Evolutionary conservation across 495 filamentous ascomycete genomes (phyloP).

Genomic region (Penicillium malachiteum): DNA sequence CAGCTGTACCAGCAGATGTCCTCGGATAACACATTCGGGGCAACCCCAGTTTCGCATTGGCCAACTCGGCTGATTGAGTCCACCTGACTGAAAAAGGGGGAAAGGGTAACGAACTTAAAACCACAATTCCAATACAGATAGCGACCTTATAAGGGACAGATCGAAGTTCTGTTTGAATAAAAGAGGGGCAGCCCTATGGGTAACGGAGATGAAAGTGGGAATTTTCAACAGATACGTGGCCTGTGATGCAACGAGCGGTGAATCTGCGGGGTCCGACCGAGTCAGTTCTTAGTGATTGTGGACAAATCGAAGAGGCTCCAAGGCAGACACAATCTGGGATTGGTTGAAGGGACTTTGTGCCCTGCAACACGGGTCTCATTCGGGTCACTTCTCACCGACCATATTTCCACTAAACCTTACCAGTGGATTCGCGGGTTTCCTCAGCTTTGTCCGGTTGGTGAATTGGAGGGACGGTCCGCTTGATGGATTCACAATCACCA

Average conservation of each 20-base stretch:
- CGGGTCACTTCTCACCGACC: conserved; percentile 19
- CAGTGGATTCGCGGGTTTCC: conserved; percentile 8
- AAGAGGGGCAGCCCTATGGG: conserved; percentile 3
- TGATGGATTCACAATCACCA: conserved; percentile 1
- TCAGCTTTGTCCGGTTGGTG: conserved; percentile 15
- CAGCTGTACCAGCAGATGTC: neutral
- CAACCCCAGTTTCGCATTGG: neutral
- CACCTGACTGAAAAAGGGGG: too few relatives aligned
- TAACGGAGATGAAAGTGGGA: neutral
- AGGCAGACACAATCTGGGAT: conserved; percentile 19
- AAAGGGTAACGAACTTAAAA: too few relatives aligned
- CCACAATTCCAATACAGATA: too few relatives aligned
- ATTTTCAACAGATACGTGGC: conserved; percentile 1
- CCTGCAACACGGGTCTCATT: neutral
- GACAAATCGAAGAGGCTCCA: conserved; percentile 15
- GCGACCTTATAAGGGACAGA: too few relatives aligned
- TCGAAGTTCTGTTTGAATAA: neutral
- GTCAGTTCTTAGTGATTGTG: neutral
- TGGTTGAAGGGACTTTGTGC: conserved; percentile 2
- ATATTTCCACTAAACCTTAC: conserved; percentile 14
- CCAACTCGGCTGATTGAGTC: too few relatives aligned
- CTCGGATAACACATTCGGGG: neutral
- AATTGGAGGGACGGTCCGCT: conserved; percentile 12
- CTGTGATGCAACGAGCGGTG: conserved; percentile 18
- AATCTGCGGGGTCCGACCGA: conserved; percentile 16